phyloP scores from a whole-genome alignment of 257 asterid species.

The Plantago major region DNA sequence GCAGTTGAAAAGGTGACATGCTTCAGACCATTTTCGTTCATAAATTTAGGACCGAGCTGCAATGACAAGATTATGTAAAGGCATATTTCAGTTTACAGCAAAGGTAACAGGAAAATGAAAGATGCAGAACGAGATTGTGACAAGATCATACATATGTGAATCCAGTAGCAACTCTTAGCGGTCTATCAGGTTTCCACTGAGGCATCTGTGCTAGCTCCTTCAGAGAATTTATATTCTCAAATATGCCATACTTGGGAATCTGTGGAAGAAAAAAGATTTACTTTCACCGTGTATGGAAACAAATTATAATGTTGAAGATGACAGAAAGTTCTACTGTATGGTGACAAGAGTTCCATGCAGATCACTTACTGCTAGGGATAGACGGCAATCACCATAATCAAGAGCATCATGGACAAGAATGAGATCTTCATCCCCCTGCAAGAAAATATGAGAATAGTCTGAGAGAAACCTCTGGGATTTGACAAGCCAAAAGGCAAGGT shows the following conservation, averaged over 20 bases:
- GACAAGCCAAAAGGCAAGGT: neutral
- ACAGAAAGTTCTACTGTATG: neutral
- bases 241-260: conserved; percentile 97
- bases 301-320: neutral
- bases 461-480: too few species aligned
- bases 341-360: conserved; percentile 1
- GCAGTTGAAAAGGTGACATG: conserved; percentile 86
- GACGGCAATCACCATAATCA: conserved; percentile 87
- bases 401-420: conserved; percentile 84
- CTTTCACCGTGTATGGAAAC: conserved; percentile 8
- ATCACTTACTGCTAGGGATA: conserved; percentile 81
- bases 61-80: conserved; percentile 17
- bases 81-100: neutral
- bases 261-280: conserved; percentile 24
- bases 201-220: conserved; percentile 88
- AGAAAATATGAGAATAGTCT: conserved; percentile 16
- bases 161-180: conserved; percentile 96
- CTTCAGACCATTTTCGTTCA: conserved; percentile 75
- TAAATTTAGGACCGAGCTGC: conserved; percentile 90
- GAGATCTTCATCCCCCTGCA: conserved; percentile 89
- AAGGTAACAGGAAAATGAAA: conserved; percentile 1
- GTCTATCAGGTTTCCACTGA: conserved; percentile 93
- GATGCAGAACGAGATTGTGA: neutral
- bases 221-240: conserved; percentile 83
- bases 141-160: conserved; percentile 66